Percentiles rank a stretch among this genome's conserved stretches.
Evolutionary conservation across 306 rosid genomes (phyloP).

Genomic region (Parietaria judaica): DNA sequence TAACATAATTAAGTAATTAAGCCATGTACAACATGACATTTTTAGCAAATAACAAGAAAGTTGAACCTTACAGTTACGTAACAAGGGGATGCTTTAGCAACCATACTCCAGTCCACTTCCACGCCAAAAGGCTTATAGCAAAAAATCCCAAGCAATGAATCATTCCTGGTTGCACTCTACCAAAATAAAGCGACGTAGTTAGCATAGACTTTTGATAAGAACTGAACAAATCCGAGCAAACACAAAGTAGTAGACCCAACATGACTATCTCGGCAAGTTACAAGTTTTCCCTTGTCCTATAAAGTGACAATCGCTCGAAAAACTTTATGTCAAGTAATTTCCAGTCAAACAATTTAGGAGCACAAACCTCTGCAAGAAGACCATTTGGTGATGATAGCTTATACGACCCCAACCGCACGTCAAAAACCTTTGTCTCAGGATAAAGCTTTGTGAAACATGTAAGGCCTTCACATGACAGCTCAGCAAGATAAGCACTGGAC

Average conservation of each 20-base stretch:
- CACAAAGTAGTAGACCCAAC: background rate
- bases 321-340: constrained; percentile 3
- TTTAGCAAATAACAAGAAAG: background rate
- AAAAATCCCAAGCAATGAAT: constrained; percentile 73
- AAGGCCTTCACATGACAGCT: constrained; percentile 81
- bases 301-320: too few species aligned
- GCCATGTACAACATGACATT: too few species aligned
- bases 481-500: constrained; percentile 63
- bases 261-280: constrained; percentile 2
- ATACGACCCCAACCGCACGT: constrained; percentile 78
- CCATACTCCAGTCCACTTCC: constrained; percentile 94
- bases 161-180: constrained; percentile 76
- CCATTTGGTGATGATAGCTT: constrained; percentile 80
- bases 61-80: constrained; percentile 76
- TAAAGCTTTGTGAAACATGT: constrained; percentile 73
- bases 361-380: constrained; percentile 78
- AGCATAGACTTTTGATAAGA: too few species aligned
- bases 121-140: constrained; percentile 69
- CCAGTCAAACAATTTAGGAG: constrained; percentile 14
- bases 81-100: constrained; percentile 95
- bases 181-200: too few species aligned
- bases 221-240: too few species aligned
- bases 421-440: constrained; percentile 81
- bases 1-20: too few species aligned
- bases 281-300: background rate